phyloP scores from a whole-genome alignment of 192 early-diverging fungal genomes.

The Pilaira anomala region DNA sequence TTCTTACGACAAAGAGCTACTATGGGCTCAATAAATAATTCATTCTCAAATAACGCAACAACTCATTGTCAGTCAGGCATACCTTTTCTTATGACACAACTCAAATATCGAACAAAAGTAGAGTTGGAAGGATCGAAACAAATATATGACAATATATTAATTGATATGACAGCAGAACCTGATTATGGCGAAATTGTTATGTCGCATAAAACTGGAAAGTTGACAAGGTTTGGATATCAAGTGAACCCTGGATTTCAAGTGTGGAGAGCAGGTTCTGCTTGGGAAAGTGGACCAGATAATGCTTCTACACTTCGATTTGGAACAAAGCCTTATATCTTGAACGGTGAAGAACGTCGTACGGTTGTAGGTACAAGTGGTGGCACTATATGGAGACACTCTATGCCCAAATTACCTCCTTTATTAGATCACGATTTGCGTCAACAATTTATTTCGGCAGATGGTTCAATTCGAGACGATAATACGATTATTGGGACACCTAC shows the following conservation, averaged over 20 bases:
- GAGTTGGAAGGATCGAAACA: background rate
- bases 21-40: background rate
- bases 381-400: background rate
- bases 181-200: conserved; percentile 2
- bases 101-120: background rate
- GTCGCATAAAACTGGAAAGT: background rate
- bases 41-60: background rate
- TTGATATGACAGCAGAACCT: background rate
- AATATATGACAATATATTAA: background rate
- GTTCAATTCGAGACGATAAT: background rate
- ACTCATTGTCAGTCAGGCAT: background rate
- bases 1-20: conserved; percentile 3
- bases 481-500: background rate
- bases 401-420: background rate
- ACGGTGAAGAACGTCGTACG: background rate
- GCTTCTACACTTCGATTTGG: background rate
- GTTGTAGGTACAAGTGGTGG: background rate
- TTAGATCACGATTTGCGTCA: background rate
- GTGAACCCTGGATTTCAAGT: background rate
- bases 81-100: background rate
- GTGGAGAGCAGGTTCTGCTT: background rate
- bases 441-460: background rate
- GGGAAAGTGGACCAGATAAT: background rate
- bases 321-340: background rate
- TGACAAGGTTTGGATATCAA: background rate